A percentile compares a stretch with the other conserved stretches of the same genome.
These are phyloP conservation scores for Trichomonascaceae sp. DNA, from an alignment of 1,139 yeast species.

Conservation along the genomic window DNA sequence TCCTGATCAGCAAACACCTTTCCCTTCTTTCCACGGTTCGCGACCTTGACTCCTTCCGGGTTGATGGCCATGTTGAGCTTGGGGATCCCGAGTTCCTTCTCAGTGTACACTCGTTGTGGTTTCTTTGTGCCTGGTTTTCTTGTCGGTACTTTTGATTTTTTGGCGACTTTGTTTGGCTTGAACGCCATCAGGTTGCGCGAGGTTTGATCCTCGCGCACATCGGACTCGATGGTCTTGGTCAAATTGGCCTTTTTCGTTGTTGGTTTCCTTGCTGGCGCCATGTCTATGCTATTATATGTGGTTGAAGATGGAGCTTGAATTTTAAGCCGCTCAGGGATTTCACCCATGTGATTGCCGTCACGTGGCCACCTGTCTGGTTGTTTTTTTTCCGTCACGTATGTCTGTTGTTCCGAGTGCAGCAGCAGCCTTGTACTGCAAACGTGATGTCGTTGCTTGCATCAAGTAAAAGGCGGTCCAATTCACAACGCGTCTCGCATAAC, in stretches of 20 bases:
- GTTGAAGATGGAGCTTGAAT: too few species aligned
- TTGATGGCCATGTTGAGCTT: conserved; percentile 65
- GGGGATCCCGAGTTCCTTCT: conserved; percentile 69
- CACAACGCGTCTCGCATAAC: too few species aligned
- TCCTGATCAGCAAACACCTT: conserved; percentile 79
- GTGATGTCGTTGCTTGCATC: too few species aligned
- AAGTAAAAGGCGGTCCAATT: too few species aligned
- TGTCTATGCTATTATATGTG: too few species aligned
- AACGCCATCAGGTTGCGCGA: conserved; percentile 5
- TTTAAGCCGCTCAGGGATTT: too few species aligned
- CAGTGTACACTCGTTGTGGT: conserved; percentile 46
- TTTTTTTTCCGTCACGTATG: too few species aligned
- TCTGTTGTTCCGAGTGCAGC: too few species aligned
- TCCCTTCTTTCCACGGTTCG: conserved; percentile 71
- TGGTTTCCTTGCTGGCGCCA: background rate
- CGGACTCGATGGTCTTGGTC: background rate
- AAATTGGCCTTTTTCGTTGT: background rate
- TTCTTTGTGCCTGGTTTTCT: conserved; percentile 25
- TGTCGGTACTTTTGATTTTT: conserved; percentile 9
- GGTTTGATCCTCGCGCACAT: conserved; percentile 7
- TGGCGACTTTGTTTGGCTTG: conserved; percentile 10
- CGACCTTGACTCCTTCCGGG: conserved; percentile 68
- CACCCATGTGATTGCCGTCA: too few species aligned
- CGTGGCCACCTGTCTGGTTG: too few species aligned
- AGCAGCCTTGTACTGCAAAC: too few species aligned